Conservation (phyloP, 2,329 filamentous ascomycete species). For the Alternaria sp. region DNA sequence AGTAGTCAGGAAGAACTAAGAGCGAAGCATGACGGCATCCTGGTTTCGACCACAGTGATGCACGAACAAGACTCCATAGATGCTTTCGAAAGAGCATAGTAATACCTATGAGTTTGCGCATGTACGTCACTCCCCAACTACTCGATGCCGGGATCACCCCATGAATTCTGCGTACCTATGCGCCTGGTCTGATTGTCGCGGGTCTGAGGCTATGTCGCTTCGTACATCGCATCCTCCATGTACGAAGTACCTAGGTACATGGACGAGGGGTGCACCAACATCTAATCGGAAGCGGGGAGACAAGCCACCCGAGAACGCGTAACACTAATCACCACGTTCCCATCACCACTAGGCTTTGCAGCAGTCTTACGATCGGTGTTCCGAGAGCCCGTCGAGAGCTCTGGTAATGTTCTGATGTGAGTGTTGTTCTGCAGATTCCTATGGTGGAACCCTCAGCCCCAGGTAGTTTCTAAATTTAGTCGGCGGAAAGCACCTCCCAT, state of each 20-base stretch:
- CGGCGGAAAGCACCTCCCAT: neutral
- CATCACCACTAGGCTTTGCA: neutral
- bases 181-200: conserved; percentile 9
- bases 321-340: too few relatives aligned
- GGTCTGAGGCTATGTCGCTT: neutral
- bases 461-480: neutral
- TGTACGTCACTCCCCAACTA: neutral
- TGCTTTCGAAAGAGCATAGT: neutral
- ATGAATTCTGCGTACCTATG: neutral
- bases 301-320: too few relatives aligned
- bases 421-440: too few relatives aligned
- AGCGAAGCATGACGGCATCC: conserved; percentile 8
- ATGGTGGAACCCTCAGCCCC: neutral
- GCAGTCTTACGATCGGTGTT: neutral
- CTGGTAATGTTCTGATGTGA: neutral
- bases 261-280: neutral
- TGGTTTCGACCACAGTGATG: conserved; percentile 7
- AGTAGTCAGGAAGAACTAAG: conserved; percentile 21
- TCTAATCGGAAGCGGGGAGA: too few relatives aligned
- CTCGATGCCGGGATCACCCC: neutral
- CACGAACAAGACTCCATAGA: neutral
- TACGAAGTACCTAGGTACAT: neutral
- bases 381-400: neutral
- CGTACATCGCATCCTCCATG: neutral
- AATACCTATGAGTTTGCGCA: neutral